Base-by-base conservation (phyloP, 352 stramenopile genomes). In the Phytophthora uliginosa region DNA sequence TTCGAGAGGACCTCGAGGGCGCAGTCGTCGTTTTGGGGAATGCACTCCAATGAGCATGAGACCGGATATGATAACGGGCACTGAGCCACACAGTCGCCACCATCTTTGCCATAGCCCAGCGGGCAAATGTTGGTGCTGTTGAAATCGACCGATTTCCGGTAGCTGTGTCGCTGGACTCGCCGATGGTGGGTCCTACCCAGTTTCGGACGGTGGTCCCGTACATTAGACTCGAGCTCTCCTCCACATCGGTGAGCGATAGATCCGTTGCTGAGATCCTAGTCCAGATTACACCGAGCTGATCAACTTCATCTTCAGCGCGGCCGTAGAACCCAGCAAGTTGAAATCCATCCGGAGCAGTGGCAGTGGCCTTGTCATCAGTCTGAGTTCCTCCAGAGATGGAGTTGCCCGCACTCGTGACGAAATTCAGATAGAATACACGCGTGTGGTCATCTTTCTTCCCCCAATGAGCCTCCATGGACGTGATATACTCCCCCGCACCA, bases 1-100 rank as follows among this genome's bases (percentile, higher is more conserved):
- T 82, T 79, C 0, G 59, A 71, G 4, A 84, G 48, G 6, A 36
- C 48, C 28, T 72, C 69, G 13, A 76, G 64, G 0, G 52, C 69
- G 40, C 69, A 76, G 45, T 76, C 69, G 24, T 76, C 69, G 20
- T 76, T 76, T 42, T 76, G 65, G 82, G 83, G 85, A 15, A 92
- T 79, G 48, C 77, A 84, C 33, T 84, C 74, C 61, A 79, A 52
- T 7, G 65, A 72, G 26, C 77, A 84, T 0, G 66, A 58, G 2
- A 84, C 71, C 0, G 74, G 77, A 28, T 82, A 84, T 7, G 76
- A 62, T 4, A 84, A 28, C 2, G 77, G 77, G 34, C 77, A 84
- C n/a, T 79, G 63, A 4, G 73, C 69, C 17, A 63, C 61, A 40
- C 76, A 83, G 24, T 73, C 26, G 4, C 31, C 22, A 4, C 60